A percentile compares a stretch with the other conserved stretches of the same genome.
Evolutionary conservation across 176 grass and related monocot genomes (phyloP).

Genomic region (Paspalum vaginatum): DNA sequence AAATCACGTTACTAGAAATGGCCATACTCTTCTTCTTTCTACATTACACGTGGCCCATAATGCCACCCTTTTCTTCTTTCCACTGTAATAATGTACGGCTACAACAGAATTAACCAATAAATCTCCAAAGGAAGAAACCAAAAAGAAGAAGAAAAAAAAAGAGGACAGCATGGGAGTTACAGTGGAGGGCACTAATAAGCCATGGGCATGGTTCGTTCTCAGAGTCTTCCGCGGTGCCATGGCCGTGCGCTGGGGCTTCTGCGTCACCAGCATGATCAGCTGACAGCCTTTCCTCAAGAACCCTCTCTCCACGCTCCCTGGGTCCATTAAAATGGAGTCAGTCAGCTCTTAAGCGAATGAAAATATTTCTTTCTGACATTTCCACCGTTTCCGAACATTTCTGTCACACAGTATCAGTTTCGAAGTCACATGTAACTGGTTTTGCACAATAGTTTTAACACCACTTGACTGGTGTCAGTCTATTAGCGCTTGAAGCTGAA

Average conservation of each 20-base stretch:
- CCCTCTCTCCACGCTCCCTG: conserved; percentile 91
- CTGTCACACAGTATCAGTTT: neutral
- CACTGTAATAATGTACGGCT: conserved; percentile 40
- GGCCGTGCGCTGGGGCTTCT: conserved; percentile 41
- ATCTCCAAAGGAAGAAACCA: conserved; percentile 23
- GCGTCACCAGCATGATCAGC: conserved; percentile 48
- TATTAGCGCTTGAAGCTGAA: neutral
- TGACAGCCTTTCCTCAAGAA: conserved; percentile 82
- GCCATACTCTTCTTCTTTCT: neutral
- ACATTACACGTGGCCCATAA: conserved; percentile 29
- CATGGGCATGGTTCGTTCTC: conserved; percentile 41
- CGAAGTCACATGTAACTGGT: neutral
- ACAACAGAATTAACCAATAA: conserved; percentile 55
- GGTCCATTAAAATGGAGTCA: neutral
- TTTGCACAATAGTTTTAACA: neutral
- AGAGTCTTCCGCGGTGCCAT: conserved; percentile 50
- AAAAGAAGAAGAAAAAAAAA: conserved; percentile 28
- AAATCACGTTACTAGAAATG: neutral
- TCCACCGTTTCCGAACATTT: neutral
- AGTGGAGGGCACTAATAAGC: neutral
- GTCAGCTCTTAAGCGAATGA: neutral
- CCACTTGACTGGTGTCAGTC: neutral
- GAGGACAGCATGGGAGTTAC: conserved; percentile 31
- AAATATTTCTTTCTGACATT: neutral
- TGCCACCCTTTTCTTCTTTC: conserved; percentile 20